phyloP scores from a whole-genome alignment of 306 rosid genomes.

The Rosa chinensis region DNA sequence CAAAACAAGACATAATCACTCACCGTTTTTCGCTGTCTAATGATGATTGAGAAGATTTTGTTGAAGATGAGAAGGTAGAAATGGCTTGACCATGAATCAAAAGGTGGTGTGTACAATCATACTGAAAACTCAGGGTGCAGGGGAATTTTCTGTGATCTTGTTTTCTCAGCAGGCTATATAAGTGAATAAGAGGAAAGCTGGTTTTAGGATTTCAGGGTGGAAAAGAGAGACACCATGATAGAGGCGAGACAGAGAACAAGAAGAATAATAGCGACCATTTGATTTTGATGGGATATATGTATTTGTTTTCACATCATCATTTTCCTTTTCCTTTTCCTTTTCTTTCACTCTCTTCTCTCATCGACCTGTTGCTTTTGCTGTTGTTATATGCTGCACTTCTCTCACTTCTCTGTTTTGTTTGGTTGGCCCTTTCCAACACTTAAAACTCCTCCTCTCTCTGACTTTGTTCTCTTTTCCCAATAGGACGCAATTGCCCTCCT shows the following conservation, averaged over 20 bases:
- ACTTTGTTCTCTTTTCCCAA: neutral
- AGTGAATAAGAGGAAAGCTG: neutral
- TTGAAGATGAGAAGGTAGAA: conserved; percentile 9
- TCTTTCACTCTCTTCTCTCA: conserved; percentile 31
- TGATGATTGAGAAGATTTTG: neutral
- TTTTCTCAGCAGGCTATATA: neutral
- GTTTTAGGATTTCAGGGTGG: conserved; percentile 28
- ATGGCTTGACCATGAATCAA: neutral
- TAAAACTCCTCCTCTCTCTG: conserved; percentile 20
- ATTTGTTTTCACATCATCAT: conserved; percentile 51
- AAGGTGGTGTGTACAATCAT: neutral
- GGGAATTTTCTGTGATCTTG: neutral
- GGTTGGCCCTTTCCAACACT: conserved; percentile 62
- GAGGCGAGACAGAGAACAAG: conserved; percentile 40
- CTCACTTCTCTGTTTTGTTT: conserved; percentile 37
- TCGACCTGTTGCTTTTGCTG: conserved; percentile 34
- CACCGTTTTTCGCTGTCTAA: conserved; percentile 2
- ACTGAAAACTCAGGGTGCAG: neutral
- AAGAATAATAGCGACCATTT: conserved; percentile 31
- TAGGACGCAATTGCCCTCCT: conserved; percentile 1
- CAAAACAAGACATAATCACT: neutral
- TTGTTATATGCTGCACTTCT: conserved; percentile 34
- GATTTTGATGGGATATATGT: conserved; percentile 7
- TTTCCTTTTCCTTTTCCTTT: neutral
- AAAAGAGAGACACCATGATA: conserved; percentile 43